Base-by-base conservation (phyloP, 2,329 filamentous ascomycete species). In the Botrytis fragariae region DNA sequence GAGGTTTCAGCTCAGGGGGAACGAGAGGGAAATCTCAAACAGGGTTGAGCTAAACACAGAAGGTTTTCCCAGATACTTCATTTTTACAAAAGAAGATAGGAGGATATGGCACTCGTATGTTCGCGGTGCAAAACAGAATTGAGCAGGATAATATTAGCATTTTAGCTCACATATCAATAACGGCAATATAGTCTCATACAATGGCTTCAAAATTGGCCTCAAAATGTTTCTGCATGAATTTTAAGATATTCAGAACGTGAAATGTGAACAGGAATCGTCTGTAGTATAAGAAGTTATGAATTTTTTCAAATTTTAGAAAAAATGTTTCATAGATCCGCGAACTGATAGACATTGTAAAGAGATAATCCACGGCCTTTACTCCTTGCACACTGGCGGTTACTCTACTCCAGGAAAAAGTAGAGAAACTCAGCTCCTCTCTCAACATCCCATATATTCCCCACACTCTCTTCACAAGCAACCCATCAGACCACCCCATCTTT, bases 241-340 rank as follows among this genome's bases (percentile, higher is more conserved):
- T n/a, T n/a, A n/a, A n/a, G n/a, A n/a, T n/a, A n/a, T n/a, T n/a
- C n/a, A n/a, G n/a, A n/a, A n/a, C n/a, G n/a, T n/a, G n/a, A n/a
- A n/a, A n/a, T n/a, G n/a, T n/a, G n/a, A n/a, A n/a, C n/a, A n/a
- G n/a, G 32, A 14, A n/a, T n/a, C 0, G 51, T 1, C 4, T 18
- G 6, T 29, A 54, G 12, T n/a, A n/a, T 9, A n/a, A 54, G 1
- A n/a, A n/a, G 0, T 16, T 3, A 7, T n/a, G 1, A 4, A n/a
- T n/a, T n/a, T 16, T 54, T n/a, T 3, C 0, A 54, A 6, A 14
- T n/a, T 6, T 2, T 54, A 14, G 48, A 16, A 54, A 54, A 54
- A 16, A 14, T n/a, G 5, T 16, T n/a, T n/a, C 25, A 54, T 54
- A 0, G 16, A 54, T n/a, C 5, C 48, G 3, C 9, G 0, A n/a